phyloP scores from a whole-genome alignment of 164 flowering plant species.

The Umbellularia californica region DNA sequence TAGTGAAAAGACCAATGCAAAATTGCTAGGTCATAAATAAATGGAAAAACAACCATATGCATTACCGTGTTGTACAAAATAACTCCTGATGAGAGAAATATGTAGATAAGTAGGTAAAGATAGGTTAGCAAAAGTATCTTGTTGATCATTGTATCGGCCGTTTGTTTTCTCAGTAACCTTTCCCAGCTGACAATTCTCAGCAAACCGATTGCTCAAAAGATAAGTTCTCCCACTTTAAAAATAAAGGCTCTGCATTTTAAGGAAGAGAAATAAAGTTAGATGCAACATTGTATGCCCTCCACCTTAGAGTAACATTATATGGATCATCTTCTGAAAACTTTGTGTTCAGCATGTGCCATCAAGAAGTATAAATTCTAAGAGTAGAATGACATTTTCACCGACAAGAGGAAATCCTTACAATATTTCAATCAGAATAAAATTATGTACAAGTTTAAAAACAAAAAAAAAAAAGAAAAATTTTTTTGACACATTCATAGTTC shows the following conservation, averaged over 20 bases:
- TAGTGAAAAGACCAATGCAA: neutral
- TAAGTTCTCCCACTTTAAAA: slow-evolving; percentile 4
- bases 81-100: slow-evolving; percentile 83
- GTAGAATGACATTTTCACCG: no score
- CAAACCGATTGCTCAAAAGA: slow-evolving; percentile 2
- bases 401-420: no score
- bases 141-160: slow-evolving; percentile 44
- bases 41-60: neutral
- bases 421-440: no score
- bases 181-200: slow-evolving; percentile 3
- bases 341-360: no score
- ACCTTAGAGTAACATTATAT: no score
- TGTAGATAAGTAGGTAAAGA: slow-evolving; percentile 68
- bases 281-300: no score
- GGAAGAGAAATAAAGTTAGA: neutral
- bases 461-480: no score
- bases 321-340: no score
- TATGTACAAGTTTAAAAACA: no score
- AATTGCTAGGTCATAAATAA: neutral
- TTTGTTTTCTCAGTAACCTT: neutral
- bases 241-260: neutral
- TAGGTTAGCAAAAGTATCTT: slow-evolving; percentile 67
- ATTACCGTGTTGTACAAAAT: slow-evolving; percentile 79
- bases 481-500: no score
- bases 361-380: no score